phyloP scores from a whole-genome alignment of 2,329 filamentous ascomycete species.

The Achaetomium macrosporum region DNA sequence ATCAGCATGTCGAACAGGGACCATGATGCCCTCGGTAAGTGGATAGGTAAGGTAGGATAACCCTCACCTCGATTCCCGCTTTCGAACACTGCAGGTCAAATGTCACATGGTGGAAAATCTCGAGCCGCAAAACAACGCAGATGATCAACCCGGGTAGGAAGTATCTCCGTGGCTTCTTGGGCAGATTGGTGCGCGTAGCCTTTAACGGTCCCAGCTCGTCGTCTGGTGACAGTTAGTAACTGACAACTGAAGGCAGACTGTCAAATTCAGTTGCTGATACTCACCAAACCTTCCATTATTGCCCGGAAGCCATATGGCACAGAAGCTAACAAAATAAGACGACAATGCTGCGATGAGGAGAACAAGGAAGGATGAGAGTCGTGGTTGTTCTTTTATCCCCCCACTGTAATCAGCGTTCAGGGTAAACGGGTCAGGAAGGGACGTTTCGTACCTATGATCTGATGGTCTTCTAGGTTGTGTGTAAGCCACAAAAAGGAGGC shows the following conservation, averaged over 20 bases:
- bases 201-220: slow-evolving; percentile 30
- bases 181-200: slow-evolving; percentile 33
- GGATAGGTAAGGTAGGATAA: neutral
- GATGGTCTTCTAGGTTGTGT: slow-evolving; percentile 42
- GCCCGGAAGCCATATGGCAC: slow-evolving; percentile 42
- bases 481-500: slow-evolving; percentile 45
- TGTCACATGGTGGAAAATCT: slow-evolving; percentile 42
- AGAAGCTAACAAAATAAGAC: slow-evolving; percentile 38
- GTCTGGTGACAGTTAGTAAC: slow-evolving; percentile 13
- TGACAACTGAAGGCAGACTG: neutral
- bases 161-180: slow-evolving; percentile 42
- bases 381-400: slow-evolving; percentile 38
- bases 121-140: slow-evolving; percentile 42
- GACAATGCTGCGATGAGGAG: slow-evolving; percentile 40
- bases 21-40: neutral
- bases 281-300: slow-evolving; percentile 42
- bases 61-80: slow-evolving; percentile 43
- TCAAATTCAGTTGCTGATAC: neutral
- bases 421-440: neutral
- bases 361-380: slow-evolving; percentile 42
- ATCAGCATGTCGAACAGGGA: neutral
- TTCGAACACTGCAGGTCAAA: slow-evolving; percentile 45
- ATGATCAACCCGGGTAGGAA: slow-evolving; percentile 40
- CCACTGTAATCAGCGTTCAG: neutral
- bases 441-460: slow-evolving; percentile 39